phyloP scores from a whole-genome alignment of 164 flowering plant species.

The Vitis vinifera region DNA sequence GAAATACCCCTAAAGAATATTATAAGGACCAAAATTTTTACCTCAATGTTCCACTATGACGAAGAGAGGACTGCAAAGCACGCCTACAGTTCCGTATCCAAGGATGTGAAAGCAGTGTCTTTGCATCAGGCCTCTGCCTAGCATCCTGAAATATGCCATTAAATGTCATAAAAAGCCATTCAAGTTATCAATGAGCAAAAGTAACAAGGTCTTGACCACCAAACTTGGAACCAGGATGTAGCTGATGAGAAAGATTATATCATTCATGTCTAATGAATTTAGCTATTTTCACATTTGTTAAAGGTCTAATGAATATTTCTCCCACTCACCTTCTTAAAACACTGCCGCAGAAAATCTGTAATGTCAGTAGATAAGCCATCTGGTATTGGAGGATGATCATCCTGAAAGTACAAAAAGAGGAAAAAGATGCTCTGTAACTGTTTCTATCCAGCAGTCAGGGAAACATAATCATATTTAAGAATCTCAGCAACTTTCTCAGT shows the following conservation, averaged over 20 bases:
- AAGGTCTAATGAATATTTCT: too few species aligned
- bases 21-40: constrained; percentile 11
- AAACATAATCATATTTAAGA: not conserved
- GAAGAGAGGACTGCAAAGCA: constrained; percentile 81
- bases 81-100: constrained; percentile 96
- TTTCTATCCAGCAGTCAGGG: not conserved
- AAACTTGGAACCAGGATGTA: not conserved
- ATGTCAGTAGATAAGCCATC: constrained; percentile 88
- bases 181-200: too few species aligned
- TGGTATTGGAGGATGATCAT: constrained; percentile 95
- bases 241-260: not conserved
- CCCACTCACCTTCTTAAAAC: constrained; percentile 86
- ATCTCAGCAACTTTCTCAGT: not conserved
- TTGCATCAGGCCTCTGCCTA: constrained; percentile 97
- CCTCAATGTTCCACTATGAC: constrained; percentile 74
- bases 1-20: not conserved
- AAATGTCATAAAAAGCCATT: constrained; percentile 14
- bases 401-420: constrained; percentile 47
- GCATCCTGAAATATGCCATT: constrained; percentile 70
- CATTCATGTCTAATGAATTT: not conserved
- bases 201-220: not conserved
- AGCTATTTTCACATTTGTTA: not conserved
- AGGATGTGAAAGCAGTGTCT: constrained; percentile 88
- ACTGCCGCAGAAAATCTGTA: constrained; percentile 87
- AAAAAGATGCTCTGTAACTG: constrained; percentile 1